phyloP scores from a whole-genome alignment of 2,329 filamentous ascomycete genomes.

The Akanthomyces muscarius region DNA sequence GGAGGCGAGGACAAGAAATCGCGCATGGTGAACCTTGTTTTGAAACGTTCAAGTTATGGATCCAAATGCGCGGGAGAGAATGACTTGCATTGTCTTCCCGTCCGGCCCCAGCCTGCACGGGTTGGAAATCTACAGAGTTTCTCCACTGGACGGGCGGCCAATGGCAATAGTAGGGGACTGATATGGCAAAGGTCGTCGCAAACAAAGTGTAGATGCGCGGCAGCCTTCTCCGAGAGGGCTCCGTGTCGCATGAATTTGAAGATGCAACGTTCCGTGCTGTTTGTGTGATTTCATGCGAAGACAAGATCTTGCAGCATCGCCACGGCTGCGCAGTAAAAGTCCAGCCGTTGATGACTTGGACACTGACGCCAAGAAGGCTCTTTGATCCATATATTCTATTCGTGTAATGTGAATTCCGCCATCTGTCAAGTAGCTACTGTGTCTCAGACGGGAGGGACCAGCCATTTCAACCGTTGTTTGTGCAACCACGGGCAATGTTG shows the following conservation, averaged over 20 bases:
- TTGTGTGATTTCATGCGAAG: too few species aligned
- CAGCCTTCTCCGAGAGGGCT: too few species aligned
- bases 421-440: not conserved
- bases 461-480: not conserved
- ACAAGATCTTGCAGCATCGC: too few species aligned
- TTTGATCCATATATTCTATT: not conserved
- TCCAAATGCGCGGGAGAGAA: not conserved
- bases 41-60: not conserved
- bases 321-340: too few species aligned
- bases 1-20: not conserved
- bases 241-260: too few species aligned
- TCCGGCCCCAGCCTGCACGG: not conserved
- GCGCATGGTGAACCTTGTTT: not conserved
- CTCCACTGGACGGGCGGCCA: not conserved
- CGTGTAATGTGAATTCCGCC: not conserved
- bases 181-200: too few species aligned
- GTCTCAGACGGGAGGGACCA: not conserved
- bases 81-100: constrained; percentile 1
- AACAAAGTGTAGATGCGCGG: too few species aligned
- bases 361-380: not conserved
- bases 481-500: not conserved
- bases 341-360: too few species aligned
- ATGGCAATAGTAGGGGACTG: too few species aligned
- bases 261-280: too few species aligned
- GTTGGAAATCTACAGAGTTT: not conserved